Evolutionary conservation across 495 filamentous ascomycete genomes (phyloP), one percentile per base, ranked within the genome.

Genomic region (Lasiosphaeria miniovina): DNA sequence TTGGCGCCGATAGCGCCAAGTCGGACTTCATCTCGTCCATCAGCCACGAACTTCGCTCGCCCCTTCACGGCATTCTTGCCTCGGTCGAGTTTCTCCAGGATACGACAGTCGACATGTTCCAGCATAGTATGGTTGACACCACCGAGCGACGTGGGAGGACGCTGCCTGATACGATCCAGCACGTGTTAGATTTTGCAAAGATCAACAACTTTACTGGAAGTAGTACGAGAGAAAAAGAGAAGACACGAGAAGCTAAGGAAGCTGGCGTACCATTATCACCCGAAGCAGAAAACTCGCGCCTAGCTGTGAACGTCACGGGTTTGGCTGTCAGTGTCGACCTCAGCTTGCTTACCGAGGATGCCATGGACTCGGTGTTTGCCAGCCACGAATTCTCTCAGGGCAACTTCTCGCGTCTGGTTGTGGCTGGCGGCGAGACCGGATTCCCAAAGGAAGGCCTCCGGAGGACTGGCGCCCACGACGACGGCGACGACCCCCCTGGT

Each of bases 31-130:
- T 92, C 36, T 84, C 84, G 0, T 88, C 84, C 9, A 80, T 92
- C 31, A 88, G 84, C 38, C 90, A 95, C 65, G 90, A 95, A 67
- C 76, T 93, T 9, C 81, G 90, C 8, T 88, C 84, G n/a, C 90
- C 90, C 1, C 73, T 95, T 4, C 88, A 91, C 61, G 89, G 89
- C 0, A 89, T 91, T 49, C 68, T 91, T 2, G 87, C 86, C 0
- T 85, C 83, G 41, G 83, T 84, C 1, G 89, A 93, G 65, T 86
- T 95, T 55, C 64, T 91, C 4, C 76, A 82, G 15, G 80, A 83
- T 9, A 84, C 78, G 0, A 60, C 72, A 15, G 72, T 85, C 4
- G 74, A 82, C 40, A 65, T 71, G 4, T 74, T 77, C 58, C 87
- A 90, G 67, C 72, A 73, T 31, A 85, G 83, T n/a, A 78, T 90